Conservation (phyloP, 352 stramenopile genomes). For the Pythium sukuiense region DNA sequence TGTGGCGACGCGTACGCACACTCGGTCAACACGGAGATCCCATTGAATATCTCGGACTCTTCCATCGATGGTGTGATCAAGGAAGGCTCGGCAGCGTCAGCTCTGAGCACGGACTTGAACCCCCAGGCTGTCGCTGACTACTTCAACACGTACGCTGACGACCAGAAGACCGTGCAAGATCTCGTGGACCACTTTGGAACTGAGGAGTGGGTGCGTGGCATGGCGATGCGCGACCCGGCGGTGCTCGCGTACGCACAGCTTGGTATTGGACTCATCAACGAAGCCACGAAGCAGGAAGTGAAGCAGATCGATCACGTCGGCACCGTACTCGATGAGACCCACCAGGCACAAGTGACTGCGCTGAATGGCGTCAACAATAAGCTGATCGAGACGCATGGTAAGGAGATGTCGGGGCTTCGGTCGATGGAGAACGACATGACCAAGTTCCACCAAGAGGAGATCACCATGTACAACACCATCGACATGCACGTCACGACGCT, state of each 20-base stretch:
- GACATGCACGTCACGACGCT: not conserved
- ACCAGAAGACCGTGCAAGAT: not conserved
- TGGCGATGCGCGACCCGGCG: slow-evolving; percentile 1
- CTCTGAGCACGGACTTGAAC: not conserved
- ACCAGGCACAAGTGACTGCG: not conserved
- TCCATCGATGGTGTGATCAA: too few species aligned
- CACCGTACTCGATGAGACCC: not conserved
- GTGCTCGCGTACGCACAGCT: slow-evolving; percentile 1
- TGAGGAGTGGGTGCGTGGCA: not conserved
- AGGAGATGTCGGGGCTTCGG: slow-evolving; percentile 9
- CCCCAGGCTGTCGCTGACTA: not conserved
- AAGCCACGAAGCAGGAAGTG: not conserved
- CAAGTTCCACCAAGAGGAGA: slow-evolving; percentile 8
- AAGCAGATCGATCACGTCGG: slow-evolving; percentile 6
- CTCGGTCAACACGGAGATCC: not conserved
- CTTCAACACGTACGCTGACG: slow-evolving; percentile 5
- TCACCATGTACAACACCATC: slow-evolving; percentile 5
- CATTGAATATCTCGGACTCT: too few species aligned
- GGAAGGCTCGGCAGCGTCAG: too few species aligned
- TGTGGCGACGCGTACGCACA: not conserved
- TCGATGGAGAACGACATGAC: slow-evolving; percentile 11
- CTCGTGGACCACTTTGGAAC: slow-evolving; percentile 1
- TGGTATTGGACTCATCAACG: slow-evolving; percentile 1
- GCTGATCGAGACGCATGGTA: not conserved
- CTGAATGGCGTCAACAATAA: slow-evolving; percentile 10